A percentile compares a stretch with the other conserved stretches of the same genome.
Conservation (phyloP, 2,329 filamentous ascomycete species). For the Fusarium sp. region DNA sequence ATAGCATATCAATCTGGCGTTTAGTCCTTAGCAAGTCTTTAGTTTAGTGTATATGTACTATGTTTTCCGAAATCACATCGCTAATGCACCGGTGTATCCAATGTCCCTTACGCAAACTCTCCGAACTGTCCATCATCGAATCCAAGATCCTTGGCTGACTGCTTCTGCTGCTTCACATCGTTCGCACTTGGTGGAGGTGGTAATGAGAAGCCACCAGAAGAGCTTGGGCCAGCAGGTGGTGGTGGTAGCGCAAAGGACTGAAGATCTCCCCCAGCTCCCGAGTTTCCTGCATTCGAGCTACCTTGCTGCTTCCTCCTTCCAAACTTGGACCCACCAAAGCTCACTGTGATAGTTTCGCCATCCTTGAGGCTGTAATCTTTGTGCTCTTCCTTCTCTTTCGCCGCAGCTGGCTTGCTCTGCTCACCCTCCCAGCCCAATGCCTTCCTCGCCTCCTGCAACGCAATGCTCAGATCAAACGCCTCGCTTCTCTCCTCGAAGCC, state of each 20-base stretch:
- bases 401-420: slow-evolving; percentile 52
- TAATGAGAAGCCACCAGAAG: slow-evolving; percentile 62
- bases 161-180: slow-evolving; percentile 68
- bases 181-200: slow-evolving; percentile 75
- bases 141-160: slow-evolving; percentile 73
- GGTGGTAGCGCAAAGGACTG: slow-evolving; percentile 79
- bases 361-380: slow-evolving; percentile 86
- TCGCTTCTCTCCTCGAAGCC: slow-evolving; percentile 89
- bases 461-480: slow-evolving; percentile 86
- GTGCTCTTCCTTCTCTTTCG: slow-evolving; percentile 54
- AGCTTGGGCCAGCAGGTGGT: slow-evolving; percentile 64
- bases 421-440: slow-evolving; percentile 69
- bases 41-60: slow-evolving; percentile 25
- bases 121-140: slow-evolving; percentile 92
- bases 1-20: slow-evolving; percentile 23
- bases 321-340: slow-evolving; percentile 69
- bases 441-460: slow-evolving; percentile 81
- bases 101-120: slow-evolving; percentile 72
- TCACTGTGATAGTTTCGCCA: slow-evolving; percentile 88
- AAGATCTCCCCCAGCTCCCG: slow-evolving; percentile 48
- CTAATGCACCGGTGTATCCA: slow-evolving; percentile 31
- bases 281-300: slow-evolving; percentile 22
- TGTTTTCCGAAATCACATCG: slow-evolving; percentile 32
- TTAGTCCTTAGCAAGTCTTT: slow-evolving; percentile 8
- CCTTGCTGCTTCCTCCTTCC: slow-evolving; percentile 60